Percentiles rank a stretch among this genome's conserved stretches.
Evolutionary conservation across 1,284 basidiomycete genomes (phyloP).

Genomic region (Cutaneotrichosporon sp.): DNA sequence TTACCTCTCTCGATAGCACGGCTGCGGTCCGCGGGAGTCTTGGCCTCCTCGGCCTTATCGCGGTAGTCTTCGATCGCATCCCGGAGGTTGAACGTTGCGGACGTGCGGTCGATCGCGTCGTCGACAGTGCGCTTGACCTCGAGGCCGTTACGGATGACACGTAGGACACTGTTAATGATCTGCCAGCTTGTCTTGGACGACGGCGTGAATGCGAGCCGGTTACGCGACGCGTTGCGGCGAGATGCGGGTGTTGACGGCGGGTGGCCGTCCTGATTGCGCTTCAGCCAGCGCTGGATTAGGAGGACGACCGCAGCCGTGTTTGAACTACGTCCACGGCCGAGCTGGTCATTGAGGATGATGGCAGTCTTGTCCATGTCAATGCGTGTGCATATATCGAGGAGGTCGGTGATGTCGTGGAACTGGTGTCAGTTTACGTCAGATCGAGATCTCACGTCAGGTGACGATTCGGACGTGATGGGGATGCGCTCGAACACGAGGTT

Average conservation of each 20-base stretch:
- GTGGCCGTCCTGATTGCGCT: constrained; percentile 39
- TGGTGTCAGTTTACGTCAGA: constrained; percentile 30
- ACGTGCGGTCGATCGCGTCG: constrained; percentile 84
- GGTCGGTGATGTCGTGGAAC: constrained; percentile 60
- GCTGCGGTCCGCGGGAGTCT: constrained; percentile 68
- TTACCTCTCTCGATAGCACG: constrained; percentile 68
- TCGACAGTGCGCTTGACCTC: constrained; percentile 85
- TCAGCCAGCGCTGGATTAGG: constrained; percentile 84
- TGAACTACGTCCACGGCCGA: constrained; percentile 91
- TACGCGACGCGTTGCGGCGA: constrained; percentile 17
- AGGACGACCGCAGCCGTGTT: constrained; percentile 82
- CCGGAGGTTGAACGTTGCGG: constrained; percentile 75
- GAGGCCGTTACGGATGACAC: constrained; percentile 87
- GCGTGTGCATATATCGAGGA: constrained; percentile 80
- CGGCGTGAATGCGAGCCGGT: constrained; percentile 21
- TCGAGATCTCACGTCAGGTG: constrained; percentile 46
- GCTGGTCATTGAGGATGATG: constrained; percentile 93
- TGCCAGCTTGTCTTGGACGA: constrained; percentile 56
- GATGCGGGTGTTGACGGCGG: constrained; percentile 20
- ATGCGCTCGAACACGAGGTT: constrained; percentile 78
- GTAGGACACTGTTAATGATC: constrained; percentile 71
- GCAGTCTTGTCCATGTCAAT: constrained; percentile 70
- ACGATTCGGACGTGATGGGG: constrained; percentile 75
- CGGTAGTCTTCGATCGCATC: constrained; percentile 81
- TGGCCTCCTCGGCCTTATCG: constrained; percentile 67